Conservation (phyloP, 306 rosid species). For the Dryas octopetala region DNA sequence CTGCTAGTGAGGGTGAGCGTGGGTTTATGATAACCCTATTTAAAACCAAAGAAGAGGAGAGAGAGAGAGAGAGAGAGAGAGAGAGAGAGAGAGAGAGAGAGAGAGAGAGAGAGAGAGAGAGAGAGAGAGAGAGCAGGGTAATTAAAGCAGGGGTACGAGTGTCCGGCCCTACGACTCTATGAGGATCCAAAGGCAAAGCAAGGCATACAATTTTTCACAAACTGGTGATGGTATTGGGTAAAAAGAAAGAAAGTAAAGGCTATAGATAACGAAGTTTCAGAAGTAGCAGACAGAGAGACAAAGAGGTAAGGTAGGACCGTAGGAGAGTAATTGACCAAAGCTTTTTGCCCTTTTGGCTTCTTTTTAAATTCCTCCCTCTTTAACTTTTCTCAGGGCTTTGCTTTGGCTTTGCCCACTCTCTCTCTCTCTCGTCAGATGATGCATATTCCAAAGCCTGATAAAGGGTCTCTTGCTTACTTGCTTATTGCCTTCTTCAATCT, state of each 20-base stretch:
- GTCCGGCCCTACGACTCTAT: not conserved
- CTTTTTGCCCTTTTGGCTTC: slow-evolving; percentile 24
- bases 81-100: slow-evolving; percentile 3
- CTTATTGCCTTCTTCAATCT: slow-evolving; percentile 7
- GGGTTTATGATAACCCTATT: slow-evolving; percentile 34
- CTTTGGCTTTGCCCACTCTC: slow-evolving; percentile 26
- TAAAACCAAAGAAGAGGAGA: slow-evolving; percentile 26
- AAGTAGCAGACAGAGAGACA: slow-evolving; percentile 56
- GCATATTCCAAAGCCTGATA: slow-evolving; percentile 37
- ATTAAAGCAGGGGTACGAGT: slow-evolving; percentile 20
- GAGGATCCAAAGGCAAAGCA: slow-evolving; percentile 30
- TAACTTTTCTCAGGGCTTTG: slow-evolving; percentile 27
- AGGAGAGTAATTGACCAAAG: slow-evolving; percentile 12
- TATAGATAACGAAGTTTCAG: slow-evolving; percentile 47
- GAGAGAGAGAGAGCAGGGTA: not conserved
- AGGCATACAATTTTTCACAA: not conserved
- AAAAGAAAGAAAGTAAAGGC: slow-evolving; percentile 21
- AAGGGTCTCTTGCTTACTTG: not conserved
- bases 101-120: slow-evolving; percentile 15
- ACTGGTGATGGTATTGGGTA: slow-evolving; percentile 21
- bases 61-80: slow-evolving; percentile 6
- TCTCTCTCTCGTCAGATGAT: slow-evolving; percentile 15
- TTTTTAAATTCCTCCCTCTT: slow-evolving; percentile 33
- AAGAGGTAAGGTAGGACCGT: slow-evolving; percentile 34
- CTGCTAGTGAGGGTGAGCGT: slow-evolving; percentile 25